phyloP scores from a whole-genome alignment of 2,329 filamentous ascomycete species.

The Cladophialophora immunda region DNA sequence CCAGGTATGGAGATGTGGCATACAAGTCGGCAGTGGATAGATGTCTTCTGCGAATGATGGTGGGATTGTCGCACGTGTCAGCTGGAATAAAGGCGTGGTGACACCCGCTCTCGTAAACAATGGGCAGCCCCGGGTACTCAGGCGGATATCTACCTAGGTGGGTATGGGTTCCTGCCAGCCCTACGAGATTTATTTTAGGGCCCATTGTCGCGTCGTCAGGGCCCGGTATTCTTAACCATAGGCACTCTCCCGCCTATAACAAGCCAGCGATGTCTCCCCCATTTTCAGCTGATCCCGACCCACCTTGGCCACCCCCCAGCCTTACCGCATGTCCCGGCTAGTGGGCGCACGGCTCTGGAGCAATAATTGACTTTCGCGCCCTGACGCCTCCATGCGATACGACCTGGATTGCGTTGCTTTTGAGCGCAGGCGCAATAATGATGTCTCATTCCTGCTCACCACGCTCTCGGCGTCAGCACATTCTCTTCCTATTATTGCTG shows the following conservation, averaged over 20 bases:
- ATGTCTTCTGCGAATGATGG: neutral
- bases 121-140: no score
- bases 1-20: no score
- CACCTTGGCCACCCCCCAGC: neutral
- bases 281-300: slow-evolving; percentile 12
- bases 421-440: neutral
- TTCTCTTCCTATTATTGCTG: neutral
- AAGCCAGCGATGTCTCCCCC: neutral
- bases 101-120: neutral
- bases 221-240: neutral
- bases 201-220: neutral
- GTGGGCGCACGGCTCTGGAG: neutral
- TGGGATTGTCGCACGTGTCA: neutral
- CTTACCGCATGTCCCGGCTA: slow-evolving; percentile 4
- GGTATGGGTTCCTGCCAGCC: slow-evolving; percentile 3
- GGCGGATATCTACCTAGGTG: neutral
- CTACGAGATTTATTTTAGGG: slow-evolving; percentile 10
- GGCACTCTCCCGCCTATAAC: slow-evolving; percentile 13
- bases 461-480: slow-evolving; percentile 1
- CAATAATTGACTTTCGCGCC: slow-evolving; percentile 1
- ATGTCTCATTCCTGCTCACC: slow-evolving; percentile 26
- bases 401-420: slow-evolving; percentile 17
- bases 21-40: no score
- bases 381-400: slow-evolving; percentile 15
- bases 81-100: neutral